Base-by-base conservation (phyloP, 1,284 basidiomycete genomes). In the Ceratobasidium sp. region DNA sequence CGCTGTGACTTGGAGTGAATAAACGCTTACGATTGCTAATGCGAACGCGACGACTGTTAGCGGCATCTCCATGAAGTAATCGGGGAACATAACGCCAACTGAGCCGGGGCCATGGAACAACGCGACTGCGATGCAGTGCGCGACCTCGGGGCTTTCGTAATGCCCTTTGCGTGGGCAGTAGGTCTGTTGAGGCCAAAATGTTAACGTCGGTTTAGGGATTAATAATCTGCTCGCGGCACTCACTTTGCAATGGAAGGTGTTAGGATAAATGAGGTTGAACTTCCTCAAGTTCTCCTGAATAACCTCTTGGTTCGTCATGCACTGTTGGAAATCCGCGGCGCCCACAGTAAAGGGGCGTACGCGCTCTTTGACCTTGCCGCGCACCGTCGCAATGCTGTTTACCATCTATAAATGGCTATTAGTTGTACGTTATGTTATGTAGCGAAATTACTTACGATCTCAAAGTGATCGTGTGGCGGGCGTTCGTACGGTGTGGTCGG, bases 241-340 rank as follows among this genome's bases (percentile, higher is more conserved):
- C 23, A 57, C 55, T 30, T 41, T 54, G 63, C 63, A 66, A 66
- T 66, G 63, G 23, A 66, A 66, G 30, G 1, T 32, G 35, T 66
- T 66, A 0, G 63, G 63, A 28, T 54, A 52, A 0, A 66, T 2
- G 7, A 26, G 16, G 18, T 66, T 23, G 35, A 66, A 66, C 13
- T 2, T 18, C 5, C n/a, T 16, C 9, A 66, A 32, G 26, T 66
- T 66, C 11, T 66, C 13, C n/a, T 41, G 63, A 16, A 66, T 54
- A 5, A 23, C 14, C 23, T 49, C 14, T 21, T 66, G 47, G 9
- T 54, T 66, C 26, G 9, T 14, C n/a, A 54, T 1, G 32, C 30
- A 14, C 35, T 54, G 28, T 14, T 18, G n/a, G 38, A 66, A 54
- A 9, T 18, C 35, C 13, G 13, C n/a, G 1, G 21, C 49, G 6